Conservation (phyloP, 2,329 filamentous ascomycete species). For the Beauveria varroae region DNA sequence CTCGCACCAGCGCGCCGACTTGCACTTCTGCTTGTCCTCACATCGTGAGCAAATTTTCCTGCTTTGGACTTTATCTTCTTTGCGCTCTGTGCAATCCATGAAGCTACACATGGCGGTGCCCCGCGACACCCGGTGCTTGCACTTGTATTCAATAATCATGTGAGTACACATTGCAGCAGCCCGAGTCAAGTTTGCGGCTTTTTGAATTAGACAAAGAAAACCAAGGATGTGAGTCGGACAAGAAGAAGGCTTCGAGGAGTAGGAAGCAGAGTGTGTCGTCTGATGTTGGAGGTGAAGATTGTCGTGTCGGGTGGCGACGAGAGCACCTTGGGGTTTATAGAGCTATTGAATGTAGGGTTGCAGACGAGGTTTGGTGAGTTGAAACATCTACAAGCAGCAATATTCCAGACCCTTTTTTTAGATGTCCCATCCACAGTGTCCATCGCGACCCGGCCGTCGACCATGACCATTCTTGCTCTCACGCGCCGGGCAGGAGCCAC, state of each 20-base stretch:
- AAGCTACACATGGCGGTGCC: slow-evolving; percentile 29
- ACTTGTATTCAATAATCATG: slow-evolving; percentile 27
- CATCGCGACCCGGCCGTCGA: not conserved
- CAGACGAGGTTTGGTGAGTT: not conserved
- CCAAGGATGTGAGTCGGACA: not conserved
- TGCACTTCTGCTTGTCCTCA: slow-evolving; percentile 22
- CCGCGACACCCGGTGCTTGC: slow-evolving; percentile 27
- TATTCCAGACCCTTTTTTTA: not conserved
- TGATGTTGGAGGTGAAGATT: not conserved
- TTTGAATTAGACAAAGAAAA: too few species aligned
- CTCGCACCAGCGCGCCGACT: slow-evolving; percentile 30
- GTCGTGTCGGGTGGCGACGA: not conserved
- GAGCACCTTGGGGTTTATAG: not conserved
- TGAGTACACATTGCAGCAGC: slow-evolving; percentile 25
- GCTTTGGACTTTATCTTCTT: slow-evolving; percentile 24
- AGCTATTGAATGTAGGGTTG: not conserved
- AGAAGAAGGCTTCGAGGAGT: not conserved
- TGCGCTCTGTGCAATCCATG: slow-evolving; percentile 23
- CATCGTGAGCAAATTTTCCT: slow-evolving; percentile 28
- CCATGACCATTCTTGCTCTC: slow-evolving; percentile 7
- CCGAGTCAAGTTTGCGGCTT: not conserved
- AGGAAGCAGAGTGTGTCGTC: not conserved
- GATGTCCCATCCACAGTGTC: not conserved
- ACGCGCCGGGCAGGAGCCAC: slow-evolving; percentile 2
- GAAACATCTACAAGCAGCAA: not conserved